Conservation (phyloP, 2,329 filamentous ascomycete genomes). For the Chrysoporthe puriensis region DNA sequence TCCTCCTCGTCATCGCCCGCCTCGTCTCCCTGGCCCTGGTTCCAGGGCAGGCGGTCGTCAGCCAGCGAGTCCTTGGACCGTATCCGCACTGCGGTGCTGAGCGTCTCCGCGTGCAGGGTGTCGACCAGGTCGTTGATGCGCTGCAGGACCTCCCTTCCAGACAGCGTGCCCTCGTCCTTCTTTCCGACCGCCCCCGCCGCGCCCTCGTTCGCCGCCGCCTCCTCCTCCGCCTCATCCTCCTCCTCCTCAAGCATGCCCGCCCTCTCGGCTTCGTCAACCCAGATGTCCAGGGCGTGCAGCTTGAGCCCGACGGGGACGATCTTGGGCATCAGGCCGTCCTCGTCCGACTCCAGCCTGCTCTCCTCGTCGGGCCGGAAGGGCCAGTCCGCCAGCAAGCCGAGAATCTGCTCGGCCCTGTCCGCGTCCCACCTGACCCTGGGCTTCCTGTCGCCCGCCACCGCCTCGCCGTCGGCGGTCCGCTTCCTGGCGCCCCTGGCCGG, state of each 20-base stretch:
- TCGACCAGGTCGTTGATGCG: constrained; percentile 59
- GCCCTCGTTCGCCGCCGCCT: constrained; percentile 36
- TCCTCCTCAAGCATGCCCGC: constrained; percentile 56
- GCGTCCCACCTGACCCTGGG: constrained; percentile 30
- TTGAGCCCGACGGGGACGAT: constrained; percentile 78
- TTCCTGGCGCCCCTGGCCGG: constrained; percentile 25
- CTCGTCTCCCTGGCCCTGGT: constrained; percentile 44
- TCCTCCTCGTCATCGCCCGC: constrained; percentile 46
- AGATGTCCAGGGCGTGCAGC: constrained; percentile 88
- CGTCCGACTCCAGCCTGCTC: constrained; percentile 37
- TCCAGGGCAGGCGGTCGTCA: constrained; percentile 75
- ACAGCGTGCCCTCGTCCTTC: constrained; percentile 35
- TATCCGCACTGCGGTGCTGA: constrained; percentile 72
- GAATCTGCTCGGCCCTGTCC: constrained; percentile 35
- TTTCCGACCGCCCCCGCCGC: constrained; percentile 25
- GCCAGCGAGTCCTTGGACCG: constrained; percentile 71
- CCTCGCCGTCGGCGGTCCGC: constrained; percentile 9
- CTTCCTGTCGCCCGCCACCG: constrained; percentile 9
- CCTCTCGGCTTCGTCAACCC: constrained; percentile 85
- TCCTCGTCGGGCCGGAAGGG: constrained; percentile 34
- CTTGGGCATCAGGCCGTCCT: constrained; percentile 37
- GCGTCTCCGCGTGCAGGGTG: constrained; percentile 57
- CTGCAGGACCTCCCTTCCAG: constrained; percentile 53
- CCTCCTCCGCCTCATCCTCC: constrained; percentile 26
- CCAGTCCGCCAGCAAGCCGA: constrained; percentile 49